A percentile compares a stretch with the other conserved stretches of the same genome.
Evolutionary conservation across 768 basidiomycete genomes (phyloP).

Genomic region (Podaxis carcinomalis): DNA sequence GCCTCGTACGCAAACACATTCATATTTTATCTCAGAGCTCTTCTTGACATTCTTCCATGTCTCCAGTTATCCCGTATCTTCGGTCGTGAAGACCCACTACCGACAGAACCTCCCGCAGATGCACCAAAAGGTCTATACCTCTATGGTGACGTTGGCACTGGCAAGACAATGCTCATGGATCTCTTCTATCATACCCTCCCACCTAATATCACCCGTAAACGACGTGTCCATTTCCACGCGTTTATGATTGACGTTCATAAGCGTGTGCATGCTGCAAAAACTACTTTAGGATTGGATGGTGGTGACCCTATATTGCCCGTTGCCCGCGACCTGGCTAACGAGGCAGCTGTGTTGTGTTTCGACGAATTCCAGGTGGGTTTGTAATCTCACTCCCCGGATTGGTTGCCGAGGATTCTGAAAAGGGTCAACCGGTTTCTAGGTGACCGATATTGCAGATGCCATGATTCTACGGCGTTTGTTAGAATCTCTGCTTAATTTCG

Average conservation of each 20-base stretch:
- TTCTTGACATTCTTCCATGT: background rate
- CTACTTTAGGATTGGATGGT: slow-evolving; percentile 58
- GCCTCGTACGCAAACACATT: slow-evolving; percentile 30
- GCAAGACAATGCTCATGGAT: slow-evolving; percentile 99
- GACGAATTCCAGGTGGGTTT: slow-evolving; percentile 89
- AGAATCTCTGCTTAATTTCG: slow-evolving; percentile 80
- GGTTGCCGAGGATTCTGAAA: background rate
- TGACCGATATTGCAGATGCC: slow-evolving; percentile 96
- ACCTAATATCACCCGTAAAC: slow-evolving; percentile 58
- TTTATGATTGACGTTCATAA: slow-evolving; percentile 99
- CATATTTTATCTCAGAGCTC: slow-evolving; percentile 5
- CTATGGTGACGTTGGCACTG: slow-evolving; percentile 94
- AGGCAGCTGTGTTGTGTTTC: slow-evolving; percentile 87
- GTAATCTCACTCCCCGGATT: background rate
- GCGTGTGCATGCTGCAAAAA: slow-evolving; percentile 79
- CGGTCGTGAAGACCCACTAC: slow-evolving; percentile 30
- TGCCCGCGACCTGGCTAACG: slow-evolving; percentile 78
- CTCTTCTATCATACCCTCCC: slow-evolving; percentile 88
- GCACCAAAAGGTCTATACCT: slow-evolving; percentile 90
- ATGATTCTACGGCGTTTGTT: slow-evolving; percentile 94
- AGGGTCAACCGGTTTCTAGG: slow-evolving; percentile 33
- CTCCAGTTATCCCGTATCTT: slow-evolving; percentile 45
- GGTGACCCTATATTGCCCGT: slow-evolving; percentile 87
- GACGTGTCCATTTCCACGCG: slow-evolving; percentile 95
- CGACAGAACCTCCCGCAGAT: slow-evolving; percentile 39